Evolutionary conservation across 2,329 filamentous ascomycete genomes (phyloP).

Genomic region (Verticillium isaacii): DNA sequence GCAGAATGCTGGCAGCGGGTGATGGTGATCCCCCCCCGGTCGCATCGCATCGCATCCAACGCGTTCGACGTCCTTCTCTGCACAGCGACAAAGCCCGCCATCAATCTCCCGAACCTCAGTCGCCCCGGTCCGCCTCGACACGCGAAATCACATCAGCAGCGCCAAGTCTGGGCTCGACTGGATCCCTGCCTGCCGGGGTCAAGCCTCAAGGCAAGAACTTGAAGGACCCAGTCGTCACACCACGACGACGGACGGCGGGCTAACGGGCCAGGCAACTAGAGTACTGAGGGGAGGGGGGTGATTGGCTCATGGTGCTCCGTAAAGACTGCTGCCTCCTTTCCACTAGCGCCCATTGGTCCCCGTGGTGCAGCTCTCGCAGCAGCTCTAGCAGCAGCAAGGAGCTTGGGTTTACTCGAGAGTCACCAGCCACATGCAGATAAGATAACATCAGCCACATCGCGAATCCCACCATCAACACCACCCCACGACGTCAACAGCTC

Average conservation of each 20-base stretch:
- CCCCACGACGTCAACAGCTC: neutral
- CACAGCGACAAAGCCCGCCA: neutral
- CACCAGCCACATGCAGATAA: conserved; percentile 5
- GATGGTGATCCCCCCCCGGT: no score
- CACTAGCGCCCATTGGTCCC: neutral
- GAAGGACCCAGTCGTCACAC: neutral
- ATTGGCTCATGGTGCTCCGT: neutral
- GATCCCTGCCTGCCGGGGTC: neutral
- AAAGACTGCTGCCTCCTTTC: neutral
- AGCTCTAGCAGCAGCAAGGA: no score
- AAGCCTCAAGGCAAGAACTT: neutral
- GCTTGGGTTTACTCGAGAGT: neutral
- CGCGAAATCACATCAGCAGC: neutral
- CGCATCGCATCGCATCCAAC: neutral
- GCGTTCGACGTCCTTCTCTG: conserved; percentile 3
- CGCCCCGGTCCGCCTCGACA: neutral
- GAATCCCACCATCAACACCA: neutral
- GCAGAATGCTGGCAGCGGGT: neutral
- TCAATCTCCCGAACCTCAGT: neutral
- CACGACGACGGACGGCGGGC: neutral
- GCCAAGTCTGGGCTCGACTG: neutral
- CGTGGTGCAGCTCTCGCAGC: no score
- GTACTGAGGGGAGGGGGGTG: neutral
- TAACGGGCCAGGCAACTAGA: neutral
- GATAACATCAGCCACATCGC: neutral